A percentile compares a stretch with the other conserved stretches of the same genome.
Evolutionary conservation across 805 yeast species (phyloP).

Genomic region (Candida nemodendra): DNA sequence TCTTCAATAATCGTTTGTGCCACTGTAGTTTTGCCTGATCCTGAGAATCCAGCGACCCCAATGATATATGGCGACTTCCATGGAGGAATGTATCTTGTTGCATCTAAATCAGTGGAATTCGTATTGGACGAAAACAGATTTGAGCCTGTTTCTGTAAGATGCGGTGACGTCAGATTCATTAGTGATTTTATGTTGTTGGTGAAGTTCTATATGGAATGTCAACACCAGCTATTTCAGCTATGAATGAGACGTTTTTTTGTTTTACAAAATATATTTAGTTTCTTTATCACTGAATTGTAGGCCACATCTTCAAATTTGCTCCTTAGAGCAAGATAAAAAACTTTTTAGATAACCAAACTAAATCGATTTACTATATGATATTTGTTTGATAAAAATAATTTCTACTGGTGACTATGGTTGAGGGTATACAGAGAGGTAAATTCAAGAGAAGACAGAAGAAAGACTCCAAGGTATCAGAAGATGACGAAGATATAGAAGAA

Average conservation of each 20-base stretch:
- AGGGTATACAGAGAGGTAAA: conserved; percentile 14
- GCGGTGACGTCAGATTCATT: conserved; percentile 7
- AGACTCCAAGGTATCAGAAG: background rate
- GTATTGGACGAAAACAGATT: conserved; percentile 4
- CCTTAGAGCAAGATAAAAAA: too few relatives aligned
- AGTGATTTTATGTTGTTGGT: too few relatives aligned
- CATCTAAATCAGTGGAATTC: conserved; percentile 17
- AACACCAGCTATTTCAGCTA: background rate
- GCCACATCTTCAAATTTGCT: too few relatives aligned
- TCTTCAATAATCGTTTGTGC: conserved; percentile 78
- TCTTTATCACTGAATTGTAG: too few relatives aligned
- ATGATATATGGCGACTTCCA: conserved; percentile 85
- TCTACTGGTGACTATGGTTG: too few relatives aligned
- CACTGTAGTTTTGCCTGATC: conserved; percentile 93
- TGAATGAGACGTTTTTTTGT: background rate
- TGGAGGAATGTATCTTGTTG: conserved; percentile 63
- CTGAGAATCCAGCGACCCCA: conserved; percentile 83
- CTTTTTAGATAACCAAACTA: too few relatives aligned
- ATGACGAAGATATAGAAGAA: conserved; percentile 1
- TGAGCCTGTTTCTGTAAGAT: conserved; percentile 2
- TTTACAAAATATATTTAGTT: too few relatives aligned
- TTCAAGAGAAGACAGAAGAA: conserved; percentile 20
- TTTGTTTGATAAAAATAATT: too few relatives aligned
- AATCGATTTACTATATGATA: too few relatives aligned
- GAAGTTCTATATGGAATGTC: too few relatives aligned